Conservation (phyloP, 2,329 filamentous ascomycete genomes). For the Fulvia fulva region DNA sequence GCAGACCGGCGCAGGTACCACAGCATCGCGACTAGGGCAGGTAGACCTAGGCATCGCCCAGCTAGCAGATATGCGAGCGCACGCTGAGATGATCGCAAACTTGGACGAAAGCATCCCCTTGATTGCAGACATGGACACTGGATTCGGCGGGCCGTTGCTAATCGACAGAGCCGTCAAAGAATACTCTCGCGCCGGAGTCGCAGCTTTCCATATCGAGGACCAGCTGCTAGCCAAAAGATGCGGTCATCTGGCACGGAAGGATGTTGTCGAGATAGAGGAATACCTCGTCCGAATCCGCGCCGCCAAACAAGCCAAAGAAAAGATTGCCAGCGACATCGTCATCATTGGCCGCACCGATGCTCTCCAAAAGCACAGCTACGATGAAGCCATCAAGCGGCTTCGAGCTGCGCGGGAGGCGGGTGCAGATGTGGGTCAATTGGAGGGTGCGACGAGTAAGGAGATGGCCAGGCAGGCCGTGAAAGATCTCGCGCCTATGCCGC, state of each 20-base stretch:
- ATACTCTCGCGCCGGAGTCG: constrained; percentile 39
- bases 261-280: constrained; percentile 49
- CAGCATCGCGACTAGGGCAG: constrained; percentile 20
- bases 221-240: constrained; percentile 42
- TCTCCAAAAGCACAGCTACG: constrained; percentile 53
- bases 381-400: constrained; percentile 50
- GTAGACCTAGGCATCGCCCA: constrained; percentile 23
- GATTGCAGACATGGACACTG: constrained; percentile 28
- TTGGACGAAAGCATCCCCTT: constrained; percentile 17
- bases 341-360: constrained; percentile 62
- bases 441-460: constrained; percentile 49
- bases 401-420: constrained; percentile 49
- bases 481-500: constrained; percentile 47
- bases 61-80: constrained; percentile 20
- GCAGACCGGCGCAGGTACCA: constrained; percentile 26
- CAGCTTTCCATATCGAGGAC: constrained; percentile 11
- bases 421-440: constrained; percentile 57
- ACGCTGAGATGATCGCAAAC: constrained; percentile 22
- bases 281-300: constrained; percentile 55
- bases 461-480: constrained; percentile 46
- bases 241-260: constrained; percentile 59
- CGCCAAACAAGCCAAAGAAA: constrained; percentile 46
- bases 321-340: constrained; percentile 53
- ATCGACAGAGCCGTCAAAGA: constrained; percentile 52
- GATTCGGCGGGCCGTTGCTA: constrained; percentile 41